Conservation (phyloP, 2,329 filamentous ascomycete genomes). For the Cadophora sp. region DNA sequence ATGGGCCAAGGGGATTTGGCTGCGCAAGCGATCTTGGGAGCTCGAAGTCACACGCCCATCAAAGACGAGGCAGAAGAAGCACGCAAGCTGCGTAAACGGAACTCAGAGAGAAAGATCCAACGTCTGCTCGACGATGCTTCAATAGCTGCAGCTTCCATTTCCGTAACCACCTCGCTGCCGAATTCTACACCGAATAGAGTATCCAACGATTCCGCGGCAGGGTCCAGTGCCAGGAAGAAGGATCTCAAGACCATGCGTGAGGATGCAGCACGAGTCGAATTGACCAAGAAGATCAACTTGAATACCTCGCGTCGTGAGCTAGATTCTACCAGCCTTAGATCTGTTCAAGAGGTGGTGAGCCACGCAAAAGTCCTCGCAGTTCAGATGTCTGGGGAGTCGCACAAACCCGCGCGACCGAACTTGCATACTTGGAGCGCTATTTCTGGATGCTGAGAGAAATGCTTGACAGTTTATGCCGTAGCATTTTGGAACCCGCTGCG, state of each 20-base stretch:
- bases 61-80: not conserved
- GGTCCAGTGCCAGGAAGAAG: not conserved
- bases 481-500: too few relatives aligned
- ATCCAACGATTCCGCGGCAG: not conserved
- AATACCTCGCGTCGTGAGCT: not conserved
- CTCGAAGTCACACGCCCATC: not conserved
- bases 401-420: not conserved
- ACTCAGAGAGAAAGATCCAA: not conserved
- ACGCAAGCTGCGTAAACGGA: not conserved
- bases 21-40: not conserved
- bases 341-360: not conserved
- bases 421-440: not conserved
- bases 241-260: not conserved
- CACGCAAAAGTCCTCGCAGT: not conserved
- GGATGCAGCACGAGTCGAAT: not conserved
- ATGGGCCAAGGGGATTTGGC: not conserved
- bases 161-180: not conserved
- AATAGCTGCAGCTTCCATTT: not conserved
- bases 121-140: not conserved
- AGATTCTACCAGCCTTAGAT: not conserved
- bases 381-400: not conserved
- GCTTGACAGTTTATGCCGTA: too few relatives aligned
- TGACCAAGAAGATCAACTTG: not conserved
- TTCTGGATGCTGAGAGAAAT: too few relatives aligned
- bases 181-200: not conserved